Base-by-base conservation (phyloP, 2,329 filamentous ascomycete genomes). In the Uncinocarpus reesii region DNA sequence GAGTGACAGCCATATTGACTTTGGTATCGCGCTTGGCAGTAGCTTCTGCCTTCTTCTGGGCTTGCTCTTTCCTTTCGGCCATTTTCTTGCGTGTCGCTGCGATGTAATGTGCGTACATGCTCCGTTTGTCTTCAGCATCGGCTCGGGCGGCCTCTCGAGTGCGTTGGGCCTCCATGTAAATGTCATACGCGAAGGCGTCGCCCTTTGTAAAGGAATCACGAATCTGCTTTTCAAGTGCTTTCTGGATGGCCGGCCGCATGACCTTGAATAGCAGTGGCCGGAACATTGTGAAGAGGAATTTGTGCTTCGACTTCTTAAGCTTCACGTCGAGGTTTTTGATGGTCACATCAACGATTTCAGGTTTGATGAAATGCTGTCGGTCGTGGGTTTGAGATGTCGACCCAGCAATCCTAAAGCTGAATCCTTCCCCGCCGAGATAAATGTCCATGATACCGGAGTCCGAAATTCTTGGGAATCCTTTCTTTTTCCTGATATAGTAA, bases 401-500 rank as follows among this genome's bases (percentile, higher is more conserved):
- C 57, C 95, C 77, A 63, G 87, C 86, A 62, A 96, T 80, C 68
- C 88, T 89, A 77, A 96, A 95, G 60, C 83, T 84, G 65, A 98
- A 83, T 29, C 92, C 92, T 36, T 84, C 78, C 26, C 89, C 92
- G 21, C 84, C 86, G 47, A 98, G 78, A 61, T 88, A 79, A 59
- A 98, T 81, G 63, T 96, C 89, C 69, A 84, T 81, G 26, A 96
- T 75, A 71, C 92, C 92, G 38, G 79, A 84, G 63, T 98, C 92
- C 15, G 80, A 88, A 64, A 96, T 74, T 11, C 81, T 77, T 2
- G 89, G 90, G 74, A 95, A 95, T 7, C 92, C 90, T 60, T 88
- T 73, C 78, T 98, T 96, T 70, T 83, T 86, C 72, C 92, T 92
- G 69, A 98, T 76, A 67, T 96, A 89, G 76, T 89, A 96, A 66